Evolutionary conservation across 352 stramenopile species (phyloP), one percentile per base, ranked within the genome.

Genomic region (Phytophthora fragariaefolia): DNA sequence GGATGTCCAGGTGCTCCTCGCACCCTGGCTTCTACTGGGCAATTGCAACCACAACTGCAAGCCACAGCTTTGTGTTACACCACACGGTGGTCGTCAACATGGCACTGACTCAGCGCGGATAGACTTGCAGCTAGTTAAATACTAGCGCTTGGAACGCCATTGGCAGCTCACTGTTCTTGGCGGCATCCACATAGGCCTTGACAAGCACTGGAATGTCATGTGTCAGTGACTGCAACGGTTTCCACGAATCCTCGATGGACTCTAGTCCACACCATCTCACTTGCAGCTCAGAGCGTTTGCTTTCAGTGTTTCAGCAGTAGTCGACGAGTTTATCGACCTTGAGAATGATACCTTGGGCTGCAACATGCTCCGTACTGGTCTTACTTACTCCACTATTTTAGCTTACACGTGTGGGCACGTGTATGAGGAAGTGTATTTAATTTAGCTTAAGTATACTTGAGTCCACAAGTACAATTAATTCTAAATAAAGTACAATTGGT

Each of bases 241-340:
- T 38, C 47, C 58, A 65, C 8, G 26, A 66, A 23, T 66, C 18
- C 17, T 52, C 58, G 15, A 58, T 66, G 3, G 34, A 24, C n/a
- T 66, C 22, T 6, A 68, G 27, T 6, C 49, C 60, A 49, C 51
- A 46, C 27, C 58, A 55, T 26, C 26, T 66, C 26, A 59, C 34
- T 23, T 52, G 20, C 15, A 60, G 27, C 22, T 67, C 59, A 55
- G 28, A 66, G 12, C 15, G 0, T 40, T 15, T 17, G 32, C n/a
- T n/a, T n/a, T n/a, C n/a, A n/a, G n/a, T n/a, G n/a, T n/a, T n/a
- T n/a, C n/a, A n/a, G n/a, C n/a, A n/a, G n/a, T n/a, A n/a, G n/a
- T n/a, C n/a, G n/a, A n/a, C n/a, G n/a, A n/a, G n/a, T n/a, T n/a
- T n/a, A n/a, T n/a, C n/a, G n/a, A n/a, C n/a, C n/a, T n/a, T n/a